A percentile compares a stretch with the other conserved stretches of the same genome.
Conservation (phyloP, 2,329 filamentous ascomycete species). For the Aureobasidium subglaciale region DNA sequence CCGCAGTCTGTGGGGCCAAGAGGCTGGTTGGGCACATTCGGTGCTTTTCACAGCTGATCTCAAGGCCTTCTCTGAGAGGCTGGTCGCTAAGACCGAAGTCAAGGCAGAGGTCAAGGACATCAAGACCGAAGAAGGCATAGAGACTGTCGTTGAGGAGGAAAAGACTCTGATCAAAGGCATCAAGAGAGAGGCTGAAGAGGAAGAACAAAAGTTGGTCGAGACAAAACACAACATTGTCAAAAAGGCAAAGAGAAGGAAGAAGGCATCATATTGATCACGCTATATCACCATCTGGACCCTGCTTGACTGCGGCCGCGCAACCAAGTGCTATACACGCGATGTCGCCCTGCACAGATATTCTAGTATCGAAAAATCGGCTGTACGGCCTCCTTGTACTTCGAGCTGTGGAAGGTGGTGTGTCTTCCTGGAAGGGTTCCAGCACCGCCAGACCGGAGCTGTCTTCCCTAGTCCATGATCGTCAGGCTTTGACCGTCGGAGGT, state of each 20-base stretch:
- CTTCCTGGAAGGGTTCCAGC: too few relatives aligned
- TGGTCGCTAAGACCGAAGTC: conserved; percentile 44
- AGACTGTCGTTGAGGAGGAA: conserved; percentile 28
- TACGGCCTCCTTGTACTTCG: too few relatives aligned
- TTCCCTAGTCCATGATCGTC: too few relatives aligned
- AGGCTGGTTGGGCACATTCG: conserved; percentile 96
- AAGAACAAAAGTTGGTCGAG: conserved; percentile 33
- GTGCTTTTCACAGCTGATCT: conserved; percentile 94
- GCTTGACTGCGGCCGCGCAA: neutral
- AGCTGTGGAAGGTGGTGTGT: too few relatives aligned
- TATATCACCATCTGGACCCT: neutral
- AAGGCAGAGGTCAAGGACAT: conserved; percentile 36
- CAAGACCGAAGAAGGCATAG: conserved; percentile 28
- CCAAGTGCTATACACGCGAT: neutral
- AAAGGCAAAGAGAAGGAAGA: conserved; percentile 32
- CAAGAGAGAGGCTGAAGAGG: conserved; percentile 35
- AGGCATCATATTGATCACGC: conserved; percentile 17
- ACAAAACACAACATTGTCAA: conserved; percentile 31
- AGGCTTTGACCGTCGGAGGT: too few relatives aligned
- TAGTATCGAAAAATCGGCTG: too few relatives aligned
- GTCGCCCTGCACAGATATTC: too few relatives aligned
- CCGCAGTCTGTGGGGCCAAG: conserved; percentile 77
- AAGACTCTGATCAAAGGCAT: conserved; percentile 32
- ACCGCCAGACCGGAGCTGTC: too few relatives aligned
- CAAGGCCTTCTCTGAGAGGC: conserved; percentile 67